phyloP scores from a whole-genome alignment of 768 basidiomycete species.

The Phylloporus scabripes region DNA sequence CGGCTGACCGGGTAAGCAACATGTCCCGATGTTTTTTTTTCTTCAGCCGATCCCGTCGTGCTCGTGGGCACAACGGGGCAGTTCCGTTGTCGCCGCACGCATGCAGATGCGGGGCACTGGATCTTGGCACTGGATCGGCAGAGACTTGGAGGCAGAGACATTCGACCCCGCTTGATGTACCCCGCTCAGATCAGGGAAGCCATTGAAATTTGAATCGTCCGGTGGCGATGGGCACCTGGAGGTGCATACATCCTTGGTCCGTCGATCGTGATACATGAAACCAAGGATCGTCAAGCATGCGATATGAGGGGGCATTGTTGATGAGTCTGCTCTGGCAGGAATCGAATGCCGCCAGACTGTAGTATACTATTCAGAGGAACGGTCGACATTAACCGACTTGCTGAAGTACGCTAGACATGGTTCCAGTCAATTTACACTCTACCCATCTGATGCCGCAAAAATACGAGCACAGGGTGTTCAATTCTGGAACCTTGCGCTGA shows the following conservation, averaged over 20 bases:
- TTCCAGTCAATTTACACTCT: background rate
- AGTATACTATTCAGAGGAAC: too few relatives aligned
- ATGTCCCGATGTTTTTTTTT: background rate
- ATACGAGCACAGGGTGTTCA: background rate
- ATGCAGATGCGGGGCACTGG: background rate
- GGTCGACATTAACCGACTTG: too few relatives aligned
- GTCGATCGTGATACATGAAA: background rate
- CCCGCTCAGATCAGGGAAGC: background rate
- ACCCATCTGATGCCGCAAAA: background rate
- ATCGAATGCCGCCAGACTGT: background rate
- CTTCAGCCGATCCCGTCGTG: background rate
- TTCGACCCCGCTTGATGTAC: background rate
- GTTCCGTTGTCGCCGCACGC: background rate
- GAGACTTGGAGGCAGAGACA: background rate
- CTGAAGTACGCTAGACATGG: background rate
- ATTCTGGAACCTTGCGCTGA: background rate
- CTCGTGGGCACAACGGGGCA: background rate
- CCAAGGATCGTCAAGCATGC: background rate
- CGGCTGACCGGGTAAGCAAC: background rate
- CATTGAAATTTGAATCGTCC: background rate
- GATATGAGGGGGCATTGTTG: background rate
- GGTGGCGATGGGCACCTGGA: background rate
- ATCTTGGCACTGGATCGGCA: background rate
- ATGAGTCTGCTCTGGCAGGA: background rate
- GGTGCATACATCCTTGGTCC: background rate